Percentiles rank a stretch among this genome's conserved stretches.
Evolutionary conservation across 78 protist genomes (phyloP).

Genomic region (Dictyostelium intermedium): DNA sequence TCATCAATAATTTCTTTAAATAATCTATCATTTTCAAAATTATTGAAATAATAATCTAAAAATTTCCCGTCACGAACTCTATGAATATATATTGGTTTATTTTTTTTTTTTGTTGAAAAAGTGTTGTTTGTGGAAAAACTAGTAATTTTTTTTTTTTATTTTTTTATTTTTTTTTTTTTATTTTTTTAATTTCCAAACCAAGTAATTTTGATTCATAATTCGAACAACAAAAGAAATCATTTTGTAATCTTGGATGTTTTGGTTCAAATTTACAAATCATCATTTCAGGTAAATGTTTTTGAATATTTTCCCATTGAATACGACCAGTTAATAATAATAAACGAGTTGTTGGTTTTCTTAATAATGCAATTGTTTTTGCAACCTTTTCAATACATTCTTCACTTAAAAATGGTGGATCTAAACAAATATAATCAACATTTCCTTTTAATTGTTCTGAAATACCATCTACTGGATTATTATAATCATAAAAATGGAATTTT

Average conservation of each 20-base stretch:
- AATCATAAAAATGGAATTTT: conserved; percentile 46
- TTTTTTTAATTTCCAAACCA: neutral
- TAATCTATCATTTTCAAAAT: neutral
- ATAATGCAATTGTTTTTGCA: conserved; percentile 9
- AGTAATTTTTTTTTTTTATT: neutral
- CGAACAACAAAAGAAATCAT: conserved; percentile 59
- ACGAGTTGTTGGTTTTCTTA: conserved; percentile 26
- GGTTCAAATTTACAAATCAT: conserved; percentile 64
- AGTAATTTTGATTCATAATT: conserved; percentile 42
- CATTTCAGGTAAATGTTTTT: conserved; percentile 26
- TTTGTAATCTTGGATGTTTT: conserved; percentile 69
- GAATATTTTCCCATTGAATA: conserved; percentile 64
- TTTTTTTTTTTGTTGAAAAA: too few species aligned
- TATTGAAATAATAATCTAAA: too few species aligned
- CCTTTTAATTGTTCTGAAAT: conserved; percentile 11
- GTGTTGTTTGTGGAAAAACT: too few species aligned
- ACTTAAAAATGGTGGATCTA: conserved; percentile 69
- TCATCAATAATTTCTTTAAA: neutral
- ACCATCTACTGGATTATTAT: conserved; percentile 25
- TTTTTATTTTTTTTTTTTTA: neutral
- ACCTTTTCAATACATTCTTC: conserved; percentile 73
- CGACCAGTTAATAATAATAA: conserved; percentile 59
- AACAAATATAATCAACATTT: conserved; percentile 49
- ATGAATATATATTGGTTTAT: too few species aligned
- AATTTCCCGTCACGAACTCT: neutral